These are phyloP conservation scores for Gossypium trilobum DNA, from an alignment of 441 rosid genomes.

Conservation along the genomic window DNA sequence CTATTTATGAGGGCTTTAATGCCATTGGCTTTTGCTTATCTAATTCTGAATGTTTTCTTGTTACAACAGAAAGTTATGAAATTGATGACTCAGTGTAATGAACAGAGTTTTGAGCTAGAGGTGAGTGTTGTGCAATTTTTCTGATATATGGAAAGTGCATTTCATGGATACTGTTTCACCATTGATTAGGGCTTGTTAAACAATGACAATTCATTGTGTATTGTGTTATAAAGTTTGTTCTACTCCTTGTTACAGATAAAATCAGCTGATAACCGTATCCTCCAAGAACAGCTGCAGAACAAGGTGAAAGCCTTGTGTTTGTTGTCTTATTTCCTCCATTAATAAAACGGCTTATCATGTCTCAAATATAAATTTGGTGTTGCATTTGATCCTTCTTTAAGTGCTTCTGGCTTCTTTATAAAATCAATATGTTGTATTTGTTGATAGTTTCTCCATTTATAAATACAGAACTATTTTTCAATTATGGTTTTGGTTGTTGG, in stretches of 20 bases:
- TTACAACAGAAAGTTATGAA: conserved; percentile 64
- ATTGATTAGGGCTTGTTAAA: conserved; percentile 1
- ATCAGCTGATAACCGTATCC: conserved; percentile 87
- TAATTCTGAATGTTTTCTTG: conserved; percentile 16
- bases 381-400: neutral
- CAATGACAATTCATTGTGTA: neutral
- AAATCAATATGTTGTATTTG: neutral
- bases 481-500: conserved; percentile 18
- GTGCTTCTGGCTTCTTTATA: conserved; percentile 3
- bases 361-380: neutral
- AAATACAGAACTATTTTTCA: neutral
- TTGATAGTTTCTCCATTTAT: neutral
- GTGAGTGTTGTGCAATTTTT: conserved; percentile 31
- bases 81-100: conserved; percentile 85
- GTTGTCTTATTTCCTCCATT: neutral
- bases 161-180: neutral
- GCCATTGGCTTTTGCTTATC: neutral
- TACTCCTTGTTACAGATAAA: conserved; percentile 51
- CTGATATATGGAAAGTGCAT: neutral
- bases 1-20: conserved; percentile 5
- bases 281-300: conserved; percentile 81
- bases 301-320: conserved; percentile 42
- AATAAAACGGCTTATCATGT: neutral
- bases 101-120: conserved; percentile 90
- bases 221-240: conserved; percentile 17